Percentiles rank a stretch among this genome's conserved stretches.
Evolutionary conservation across 2,329 filamentous ascomycete species (phyloP).

Genomic region (Monosporascus ibericus): DNA sequence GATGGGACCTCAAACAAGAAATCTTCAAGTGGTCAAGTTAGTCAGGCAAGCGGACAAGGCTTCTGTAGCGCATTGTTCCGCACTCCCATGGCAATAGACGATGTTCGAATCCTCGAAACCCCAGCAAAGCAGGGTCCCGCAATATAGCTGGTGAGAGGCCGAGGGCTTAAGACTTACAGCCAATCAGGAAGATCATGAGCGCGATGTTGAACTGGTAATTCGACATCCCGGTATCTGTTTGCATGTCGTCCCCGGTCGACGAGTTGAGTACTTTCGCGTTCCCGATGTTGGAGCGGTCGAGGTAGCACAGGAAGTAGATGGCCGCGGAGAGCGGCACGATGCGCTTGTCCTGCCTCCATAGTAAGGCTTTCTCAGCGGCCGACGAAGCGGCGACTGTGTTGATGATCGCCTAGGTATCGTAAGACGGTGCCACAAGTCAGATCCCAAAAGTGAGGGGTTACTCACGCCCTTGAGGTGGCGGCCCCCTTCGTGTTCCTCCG

Average conservation of each 20-base stretch:
- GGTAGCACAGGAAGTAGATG: constrained; percentile 51
- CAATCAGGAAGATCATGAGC: constrained; percentile 30
- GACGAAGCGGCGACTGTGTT: constrained; percentile 6
- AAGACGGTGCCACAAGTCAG: neutral
- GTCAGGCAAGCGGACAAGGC: neutral
- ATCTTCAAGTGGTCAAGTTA: constrained; percentile 3
- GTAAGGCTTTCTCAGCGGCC: constrained; percentile 15
- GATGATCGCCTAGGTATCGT: constrained; percentile 2
- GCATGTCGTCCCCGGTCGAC: constrained; percentile 28
- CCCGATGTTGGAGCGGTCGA: constrained; percentile 50
- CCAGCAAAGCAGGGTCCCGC: too few relatives aligned
- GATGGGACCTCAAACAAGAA: constrained; percentile 58
- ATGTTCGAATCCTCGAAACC: too few relatives aligned
- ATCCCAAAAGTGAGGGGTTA: too few relatives aligned
- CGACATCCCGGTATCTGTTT: constrained; percentile 25
- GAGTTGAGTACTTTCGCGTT: constrained; percentile 35
- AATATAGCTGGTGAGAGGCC: too few relatives aligned
- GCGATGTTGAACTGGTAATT: constrained; percentile 28
- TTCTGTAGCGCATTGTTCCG: too few relatives aligned
- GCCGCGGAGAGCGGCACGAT: constrained; percentile 47
- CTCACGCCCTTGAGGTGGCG: neutral
- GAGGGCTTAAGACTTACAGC: constrained; percentile 5
- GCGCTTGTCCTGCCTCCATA: constrained; percentile 42
- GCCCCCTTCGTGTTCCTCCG: neutral
- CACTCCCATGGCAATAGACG: too few relatives aligned